Evolutionary conservation across 208 protist genomes (phyloP), one percentile per base, ranked within the genome.

Genomic region (Wallacemonas sp.): DNA sequence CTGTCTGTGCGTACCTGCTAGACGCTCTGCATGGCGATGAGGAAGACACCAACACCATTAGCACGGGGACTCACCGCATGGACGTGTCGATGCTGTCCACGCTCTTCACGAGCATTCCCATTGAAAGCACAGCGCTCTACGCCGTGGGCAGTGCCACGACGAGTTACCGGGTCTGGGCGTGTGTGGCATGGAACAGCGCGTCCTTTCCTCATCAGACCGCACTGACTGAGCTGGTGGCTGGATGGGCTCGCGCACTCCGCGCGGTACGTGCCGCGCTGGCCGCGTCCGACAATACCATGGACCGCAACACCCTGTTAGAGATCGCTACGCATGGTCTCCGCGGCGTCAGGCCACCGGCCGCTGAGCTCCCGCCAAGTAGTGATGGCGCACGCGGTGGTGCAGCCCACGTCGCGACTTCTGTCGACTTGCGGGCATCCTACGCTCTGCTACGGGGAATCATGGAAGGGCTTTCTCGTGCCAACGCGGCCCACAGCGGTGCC

Each of bases 161-260:
- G n/a, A 79, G 83, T 21, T 93, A 90, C 62, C 38, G 64, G 59
- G 72, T 88, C 24, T 89, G 83, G 77, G 70, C 90, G 12, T 70
- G 63, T 28, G 76, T 84, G 17, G 78, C 83, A 33, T 93, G 86
- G 84, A 55, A 68, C 28, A 84, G 80, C 56, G 83, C 86, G 0
- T 88, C 86, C 0, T 88, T 90, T 62, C 54, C 44, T 6, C 85
- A 79, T 21, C 83, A 93, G 62, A 63, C 77, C 0, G 64, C 65
- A 11, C 33, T 90, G 22, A 79, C 80, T 0, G 26, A 3, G 2
- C 17, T 56, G 21, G 66, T 77, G 14, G 62, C 74, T 17, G 21
- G 17, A 17, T 84, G 79, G 75, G 15, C 72, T 53, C 31, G 21
- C 1, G 33, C n/a, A 2, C 59, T 80, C 17, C 42, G 49, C n/a